Percentiles rank a stretch among this genome's conserved stretches.
These are phyloP conservation scores for Trichoderma asperelloides DNA, from an alignment of 495 filamentous ascomycete genomes.

Conservation along the genomic window DNA sequence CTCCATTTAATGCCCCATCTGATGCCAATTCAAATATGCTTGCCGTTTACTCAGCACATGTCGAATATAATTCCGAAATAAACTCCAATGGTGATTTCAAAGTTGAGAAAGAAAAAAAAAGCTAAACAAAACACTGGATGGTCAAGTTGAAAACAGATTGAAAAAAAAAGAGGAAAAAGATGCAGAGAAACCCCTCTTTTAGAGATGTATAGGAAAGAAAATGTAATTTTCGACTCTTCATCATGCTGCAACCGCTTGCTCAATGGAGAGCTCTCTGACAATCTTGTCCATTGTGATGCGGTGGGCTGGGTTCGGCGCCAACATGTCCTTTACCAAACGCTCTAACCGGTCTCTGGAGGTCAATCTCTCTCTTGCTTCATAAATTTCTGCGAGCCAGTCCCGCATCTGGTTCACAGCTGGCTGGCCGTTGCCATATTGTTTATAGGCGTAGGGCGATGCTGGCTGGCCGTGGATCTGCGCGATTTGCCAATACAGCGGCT, in stretches of 20 bases:
- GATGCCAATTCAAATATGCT: background rate
- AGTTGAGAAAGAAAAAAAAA: background rate
- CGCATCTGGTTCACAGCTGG: slow-evolving; percentile 36
- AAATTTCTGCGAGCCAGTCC: slow-evolving; percentile 36
- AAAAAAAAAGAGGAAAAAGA: background rate
- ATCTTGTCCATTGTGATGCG: slow-evolving; percentile 35
- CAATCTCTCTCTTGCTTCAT: slow-evolving; percentile 26
- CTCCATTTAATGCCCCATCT: background rate
- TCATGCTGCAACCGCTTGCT: background rate
- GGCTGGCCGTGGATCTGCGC: slow-evolving; percentile 27
- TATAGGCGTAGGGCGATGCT: slow-evolving; percentile 7
- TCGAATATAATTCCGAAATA: background rate
- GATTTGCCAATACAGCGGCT: slow-evolving; percentile 39
- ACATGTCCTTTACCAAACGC: slow-evolving; percentile 34
- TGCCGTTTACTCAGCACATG: background rate
- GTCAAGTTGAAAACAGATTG: background rate
- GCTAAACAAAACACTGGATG: background rate
- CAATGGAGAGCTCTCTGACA: slow-evolving; percentile 19
- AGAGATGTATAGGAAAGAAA: background rate
- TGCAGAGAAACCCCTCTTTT: background rate
- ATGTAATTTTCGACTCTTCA: background rate
- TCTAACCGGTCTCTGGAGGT: slow-evolving; percentile 32
- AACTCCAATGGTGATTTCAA: background rate
- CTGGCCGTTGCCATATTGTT: slow-evolving; percentile 14
- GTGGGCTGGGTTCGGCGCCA: slow-evolving; percentile 32